Evolutionary conservation across 345 rosid species (phyloP).

Genomic region (Anacardium occidentale): DNA sequence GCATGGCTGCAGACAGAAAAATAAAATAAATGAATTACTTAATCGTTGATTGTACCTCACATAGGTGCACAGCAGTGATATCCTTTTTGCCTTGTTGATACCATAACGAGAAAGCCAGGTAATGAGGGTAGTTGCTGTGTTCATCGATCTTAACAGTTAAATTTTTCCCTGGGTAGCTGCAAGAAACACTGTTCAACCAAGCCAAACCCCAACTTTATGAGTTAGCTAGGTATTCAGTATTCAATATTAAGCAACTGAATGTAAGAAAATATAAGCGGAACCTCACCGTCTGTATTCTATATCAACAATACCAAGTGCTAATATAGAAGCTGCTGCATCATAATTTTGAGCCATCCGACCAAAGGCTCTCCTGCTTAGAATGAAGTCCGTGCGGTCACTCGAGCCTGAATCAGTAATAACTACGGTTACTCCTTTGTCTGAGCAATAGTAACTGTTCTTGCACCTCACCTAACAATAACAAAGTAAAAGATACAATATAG

Average conservation of each 20-base stretch:
- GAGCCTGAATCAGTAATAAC: conserved; percentile 65
- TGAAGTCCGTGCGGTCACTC: conserved; percentile 49
- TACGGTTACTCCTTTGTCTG: conserved; percentile 49
- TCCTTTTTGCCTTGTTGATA: conserved; percentile 67
- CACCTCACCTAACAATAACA: conserved; percentile 55
- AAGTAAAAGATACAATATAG: neutral
- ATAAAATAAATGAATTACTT: too few relatives aligned
- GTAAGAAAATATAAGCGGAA: neutral
- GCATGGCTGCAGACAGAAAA: too few relatives aligned
- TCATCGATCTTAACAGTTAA: conserved; percentile 67
- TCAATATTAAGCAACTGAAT: too few relatives aligned
- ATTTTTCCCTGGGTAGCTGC: conserved; percentile 59
- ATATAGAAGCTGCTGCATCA: conserved; percentile 42
- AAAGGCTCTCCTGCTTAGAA: conserved; percentile 56
- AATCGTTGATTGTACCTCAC: conserved; percentile 42
- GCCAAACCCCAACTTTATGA: conserved; percentile 8
- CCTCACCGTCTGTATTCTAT: conserved; percentile 64
- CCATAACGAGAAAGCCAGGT: conserved; percentile 59
- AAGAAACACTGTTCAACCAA: conserved; percentile 46
- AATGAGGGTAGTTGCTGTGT: conserved; percentile 61
- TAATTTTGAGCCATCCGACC: conserved; percentile 56
- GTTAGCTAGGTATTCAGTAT: too few relatives aligned
- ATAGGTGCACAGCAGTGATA: conserved; percentile 68
- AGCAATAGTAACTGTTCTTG: conserved; percentile 49
- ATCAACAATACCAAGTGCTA: conserved; percentile 51